These are phyloP conservation scores for Dothideomycetes sp. DNA, from an alignment of 2,329 filamentous ascomycete genomes.

Conservation along the genomic window DNA sequence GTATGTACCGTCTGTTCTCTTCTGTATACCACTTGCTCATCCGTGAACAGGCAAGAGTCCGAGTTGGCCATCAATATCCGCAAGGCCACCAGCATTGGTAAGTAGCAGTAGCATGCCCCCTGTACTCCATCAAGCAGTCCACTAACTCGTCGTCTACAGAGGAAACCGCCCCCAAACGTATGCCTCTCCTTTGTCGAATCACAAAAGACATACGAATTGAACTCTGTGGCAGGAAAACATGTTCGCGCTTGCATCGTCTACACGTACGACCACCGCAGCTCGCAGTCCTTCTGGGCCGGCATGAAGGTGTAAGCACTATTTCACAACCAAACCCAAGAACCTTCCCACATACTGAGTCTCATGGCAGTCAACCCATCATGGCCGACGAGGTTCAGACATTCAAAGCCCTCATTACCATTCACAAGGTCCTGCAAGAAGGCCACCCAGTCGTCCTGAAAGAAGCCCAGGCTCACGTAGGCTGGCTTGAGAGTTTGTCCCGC, in stretches of 20 bases:
- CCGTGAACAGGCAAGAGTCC: constrained; percentile 45
- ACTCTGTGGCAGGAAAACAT: constrained; percentile 60
- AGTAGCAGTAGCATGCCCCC: constrained; percentile 20
- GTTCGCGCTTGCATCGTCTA: constrained; percentile 97
- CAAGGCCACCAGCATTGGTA: constrained; percentile 56
- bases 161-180: constrained; percentile 60
- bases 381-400: constrained; percentile 98
- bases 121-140: constrained; percentile 10
- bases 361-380: constrained; percentile 77
- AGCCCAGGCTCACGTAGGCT: constrained; percentile 76
- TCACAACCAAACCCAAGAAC: constrained; percentile 13
- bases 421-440: constrained; percentile 95
- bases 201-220: constrained; percentile 22
- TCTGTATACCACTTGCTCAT: constrained; percentile 27
- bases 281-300: constrained; percentile 88
- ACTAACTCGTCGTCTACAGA: constrained; percentile 33
- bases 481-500: constrained; percentile 86
- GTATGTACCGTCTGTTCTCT: constrained; percentile 30
- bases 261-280: constrained; percentile 98
- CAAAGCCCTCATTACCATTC: constrained; percentile 93
- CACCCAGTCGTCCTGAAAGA: constrained; percentile 82
- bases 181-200: constrained; percentile 6
- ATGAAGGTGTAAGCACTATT: constrained; percentile 78
- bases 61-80: constrained; percentile 58
- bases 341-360: constrained; percentile 11